These are phyloP conservation scores for Scleroderma citrinum DNA, from an alignment of 768 basidiomycete genomes.

Conservation along the genomic window DNA sequence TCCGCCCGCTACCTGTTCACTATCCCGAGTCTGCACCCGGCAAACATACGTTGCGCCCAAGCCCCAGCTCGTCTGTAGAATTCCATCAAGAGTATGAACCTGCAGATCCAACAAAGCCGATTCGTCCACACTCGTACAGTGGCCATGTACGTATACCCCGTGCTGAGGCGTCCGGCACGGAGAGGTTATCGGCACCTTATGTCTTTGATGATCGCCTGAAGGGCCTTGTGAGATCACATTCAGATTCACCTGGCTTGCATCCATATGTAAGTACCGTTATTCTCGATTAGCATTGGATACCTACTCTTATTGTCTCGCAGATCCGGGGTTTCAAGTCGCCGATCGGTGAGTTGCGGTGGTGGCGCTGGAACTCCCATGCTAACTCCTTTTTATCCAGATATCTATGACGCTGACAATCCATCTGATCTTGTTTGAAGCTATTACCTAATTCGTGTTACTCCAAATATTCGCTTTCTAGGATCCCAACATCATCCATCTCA, in stretches of 20 bases:
- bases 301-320: conserved; percentile 14
- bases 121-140: conserved; percentile 14
- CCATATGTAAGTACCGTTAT: conserved; percentile 23
- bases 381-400: conserved; percentile 18
- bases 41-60: conserved; percentile 22
- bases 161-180: conserved; percentile 4
- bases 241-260: conserved; percentile 20
- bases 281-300: neutral
- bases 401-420: conserved; percentile 22
- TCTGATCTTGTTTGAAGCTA: neutral
- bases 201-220: conserved; percentile 25
- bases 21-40: conserved; percentile 11
- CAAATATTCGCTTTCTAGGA: neutral
- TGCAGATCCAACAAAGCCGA: conserved; percentile 21
- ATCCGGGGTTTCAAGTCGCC: conserved; percentile 27
- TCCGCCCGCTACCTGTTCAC: conserved; percentile 8
- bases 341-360: conserved; percentile 19
- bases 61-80: conserved; percentile 14
- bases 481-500: neutral
- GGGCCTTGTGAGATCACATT: conserved; percentile 24
- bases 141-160: conserved; percentile 17
- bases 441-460: neutral
- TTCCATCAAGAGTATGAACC: conserved; percentile 34
- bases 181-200: conserved; percentile 14
- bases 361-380: neutral